A percentile compares a stretch with the other conserved stretches of the same genome.
These are phyloP conservation scores for Sungouiella thailandica DNA, from an alignment of 805 yeast genomes.

Conservation along the genomic window DNA sequence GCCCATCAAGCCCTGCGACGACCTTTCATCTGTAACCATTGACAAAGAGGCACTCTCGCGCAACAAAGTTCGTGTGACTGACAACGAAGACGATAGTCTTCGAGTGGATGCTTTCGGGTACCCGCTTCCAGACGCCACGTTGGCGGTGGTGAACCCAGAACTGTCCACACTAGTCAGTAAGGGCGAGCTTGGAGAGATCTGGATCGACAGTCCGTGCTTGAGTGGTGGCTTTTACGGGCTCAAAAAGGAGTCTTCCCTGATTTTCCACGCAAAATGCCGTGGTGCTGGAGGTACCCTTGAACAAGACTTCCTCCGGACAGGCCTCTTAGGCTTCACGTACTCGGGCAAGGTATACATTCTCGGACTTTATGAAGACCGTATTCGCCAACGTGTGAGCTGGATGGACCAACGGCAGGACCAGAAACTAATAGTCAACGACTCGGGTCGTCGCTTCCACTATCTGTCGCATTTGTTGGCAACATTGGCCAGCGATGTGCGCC, in stretches of 20 bases:
- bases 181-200: conserved; percentile 88
- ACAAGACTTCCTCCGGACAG: conserved; percentile 82
- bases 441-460: conserved; percentile 63
- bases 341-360: conserved; percentile 84
- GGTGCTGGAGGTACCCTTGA: conserved; percentile 68
- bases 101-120: conserved; percentile 90
- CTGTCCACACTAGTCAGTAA: conserved; percentile 67
- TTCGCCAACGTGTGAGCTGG: conserved; percentile 72
- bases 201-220: conserved; percentile 93
- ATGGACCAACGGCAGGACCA: conserved; percentile 43
- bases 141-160: conserved; percentile 94
- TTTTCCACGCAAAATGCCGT: conserved; percentile 77
- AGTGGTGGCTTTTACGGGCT: conserved; percentile 87
- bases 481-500: conserved; percentile 72
- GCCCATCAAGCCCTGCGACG: conserved; percentile 22
- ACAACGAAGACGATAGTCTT: conserved; percentile 35
- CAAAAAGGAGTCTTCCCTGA: conserved; percentile 58
- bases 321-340: conserved; percentile 80
- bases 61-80: conserved; percentile 64
- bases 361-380: conserved; percentile 88
- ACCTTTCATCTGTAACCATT: conserved; percentile 59
- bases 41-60: conserved; percentile 71
- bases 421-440: conserved; percentile 30
- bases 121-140: conserved; percentile 89
- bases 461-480: conserved; percentile 84